Base-by-base conservation (phyloP, 1,284 basidiomycete genomes). In the Moniliophthora roreri region DNA sequence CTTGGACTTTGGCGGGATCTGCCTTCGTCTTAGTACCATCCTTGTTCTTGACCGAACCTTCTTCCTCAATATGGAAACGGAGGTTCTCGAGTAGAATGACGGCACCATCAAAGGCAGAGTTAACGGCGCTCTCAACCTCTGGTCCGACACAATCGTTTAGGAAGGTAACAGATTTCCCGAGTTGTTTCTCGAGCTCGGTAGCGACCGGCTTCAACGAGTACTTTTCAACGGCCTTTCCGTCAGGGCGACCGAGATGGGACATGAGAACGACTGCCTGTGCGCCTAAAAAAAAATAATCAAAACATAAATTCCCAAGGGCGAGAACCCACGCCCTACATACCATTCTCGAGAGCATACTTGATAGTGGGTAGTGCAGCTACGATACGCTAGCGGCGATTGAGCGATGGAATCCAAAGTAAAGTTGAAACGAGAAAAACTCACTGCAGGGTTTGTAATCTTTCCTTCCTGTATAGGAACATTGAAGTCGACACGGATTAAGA, bases 31-130 rank as follows among this genome's bases (percentile, higher is more conserved):
- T 98, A 64, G 90, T 86, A 47, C 93, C 93, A 52, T 93, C 89
- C 73, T 91, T 89, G 72, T 96, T 93, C 76, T 97, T 96, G 66
- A 83, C 82, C 53, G 91, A 93, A 42, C 95, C 96, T 75, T 99
- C 96, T 75, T 99, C 96, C 70, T 98, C 96, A 60, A 95, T 92
- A 76, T 98, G 94, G 86, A 98, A 99, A 56, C 97, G 92, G 57
- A 99, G 79, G 77, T 99, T 99, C 77, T 99, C 96, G 64, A 99
- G 87, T 50, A 99, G 81, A 74, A 98, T 87, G 65, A 99, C 78
- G 60, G 95, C 80, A 41, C 95, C 95, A 24, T 79, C 67, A 36
- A 82, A 68, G 5, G 91, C 92, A 26, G 73, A 75, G 59, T 84
- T 80, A 61, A 98, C 91, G 49, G 85, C 81, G 50, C 85, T 76